Conservation (phyloP, 768 basidiomycete species). For the Calvatia gigantea region DNA sequence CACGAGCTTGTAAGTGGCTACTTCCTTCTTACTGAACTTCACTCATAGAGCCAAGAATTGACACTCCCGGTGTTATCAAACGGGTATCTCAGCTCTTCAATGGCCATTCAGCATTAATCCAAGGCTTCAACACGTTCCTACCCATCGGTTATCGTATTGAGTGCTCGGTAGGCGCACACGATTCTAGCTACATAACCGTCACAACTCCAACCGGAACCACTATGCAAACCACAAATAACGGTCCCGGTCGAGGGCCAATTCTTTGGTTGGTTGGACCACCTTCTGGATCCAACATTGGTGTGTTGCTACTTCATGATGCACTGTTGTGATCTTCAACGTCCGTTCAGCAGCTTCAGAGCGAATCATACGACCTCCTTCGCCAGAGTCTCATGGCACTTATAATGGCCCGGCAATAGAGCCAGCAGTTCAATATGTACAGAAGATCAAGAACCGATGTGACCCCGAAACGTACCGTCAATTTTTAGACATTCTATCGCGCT, state of each 20-base stretch:
- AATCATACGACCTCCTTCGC: constrained; percentile 4
- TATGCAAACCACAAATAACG: constrained; percentile 52
- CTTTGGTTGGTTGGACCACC: constrained; percentile 31
- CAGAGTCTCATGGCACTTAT: constrained; percentile 18
- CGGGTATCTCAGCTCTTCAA: constrained; percentile 92
- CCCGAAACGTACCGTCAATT: constrained; percentile 83
- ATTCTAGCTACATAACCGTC: constrained; percentile 67
- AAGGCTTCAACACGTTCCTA: constrained; percentile 98
- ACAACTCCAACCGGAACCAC: constrained; percentile 71
- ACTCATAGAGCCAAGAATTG: constrained; percentile 57
- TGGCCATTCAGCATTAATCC: constrained; percentile 86
- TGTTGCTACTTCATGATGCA: not conserved
- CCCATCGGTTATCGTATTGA: constrained; percentile 95
- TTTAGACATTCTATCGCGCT: constrained; percentile 67
- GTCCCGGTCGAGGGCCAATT: constrained; percentile 31
- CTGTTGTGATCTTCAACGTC: not conserved
- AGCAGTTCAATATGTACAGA: constrained; percentile 94
- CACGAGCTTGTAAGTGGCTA: constrained; percentile 69
- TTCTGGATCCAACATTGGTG: constrained; percentile 14
- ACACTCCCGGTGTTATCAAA: constrained; percentile 95
- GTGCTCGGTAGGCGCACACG: constrained; percentile 60
- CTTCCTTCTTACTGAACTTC: not conserved
- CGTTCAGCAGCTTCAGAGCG: constrained; percentile 30
- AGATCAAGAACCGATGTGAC: constrained; percentile 93
- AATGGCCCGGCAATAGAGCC: constrained; percentile 57